phyloP scores from a whole-genome alignment of 176 grass and related monocot genomes.

The Puccinellia tenuiflora region DNA sequence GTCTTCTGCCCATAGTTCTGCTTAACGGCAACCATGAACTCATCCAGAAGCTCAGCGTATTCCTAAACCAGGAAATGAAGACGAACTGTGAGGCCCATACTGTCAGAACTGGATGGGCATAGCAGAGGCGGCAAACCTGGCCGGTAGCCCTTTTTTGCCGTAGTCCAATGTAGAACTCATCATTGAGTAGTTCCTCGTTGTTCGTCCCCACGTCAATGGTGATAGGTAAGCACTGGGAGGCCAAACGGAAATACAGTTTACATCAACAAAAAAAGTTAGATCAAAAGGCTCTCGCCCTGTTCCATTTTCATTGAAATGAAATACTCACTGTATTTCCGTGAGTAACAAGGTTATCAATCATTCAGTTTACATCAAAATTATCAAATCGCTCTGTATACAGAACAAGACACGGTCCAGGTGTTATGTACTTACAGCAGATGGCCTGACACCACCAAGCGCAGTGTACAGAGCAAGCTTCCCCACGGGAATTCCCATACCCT shows the following conservation, averaged over 20 bases:
- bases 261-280: too few species aligned
- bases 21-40: slow-evolving; percentile 85
- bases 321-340: too few species aligned
- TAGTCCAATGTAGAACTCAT: slow-evolving; percentile 90
- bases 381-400: not conserved
- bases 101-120: not conserved
- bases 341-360: too few species aligned
- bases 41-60: slow-evolving; percentile 67
- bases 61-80: slow-evolving; percentile 46
- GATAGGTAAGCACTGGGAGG: slow-evolving; percentile 64
- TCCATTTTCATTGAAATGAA: too few species aligned
- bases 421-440: slow-evolving; percentile 54
- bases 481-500: slow-evolving; percentile 98
- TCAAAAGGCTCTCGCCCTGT: too few species aligned
- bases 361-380: not conserved
- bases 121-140: slow-evolving; percentile 34
- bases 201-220: slow-evolving; percentile 97
- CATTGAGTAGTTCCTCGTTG: slow-evolving; percentile 76
- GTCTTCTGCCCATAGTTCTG: slow-evolving; percentile 90
- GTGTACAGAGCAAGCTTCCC: slow-evolving; percentile 85
- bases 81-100: not conserved
- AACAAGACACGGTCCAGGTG: not conserved
- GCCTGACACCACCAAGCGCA: slow-evolving; percentile 76
- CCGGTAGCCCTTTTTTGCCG: slow-evolving; percentile 72
- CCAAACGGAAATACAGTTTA: not conserved